These are phyloP conservation scores for Cichorium intybus DNA, from an alignment of 140 eudicot genomes.

Conservation along the genomic window DNA sequence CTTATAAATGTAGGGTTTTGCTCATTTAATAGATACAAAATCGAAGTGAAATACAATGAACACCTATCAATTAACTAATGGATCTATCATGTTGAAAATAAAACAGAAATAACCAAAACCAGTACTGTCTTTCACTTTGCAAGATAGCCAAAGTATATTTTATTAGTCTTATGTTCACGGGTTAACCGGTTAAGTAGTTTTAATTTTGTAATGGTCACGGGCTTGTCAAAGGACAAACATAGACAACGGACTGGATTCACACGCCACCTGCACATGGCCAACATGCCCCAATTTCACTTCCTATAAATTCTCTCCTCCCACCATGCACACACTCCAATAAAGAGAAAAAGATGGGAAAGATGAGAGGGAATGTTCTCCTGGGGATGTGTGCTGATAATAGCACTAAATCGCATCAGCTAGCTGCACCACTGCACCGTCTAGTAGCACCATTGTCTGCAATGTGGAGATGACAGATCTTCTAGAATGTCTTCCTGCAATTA, in stretches of 20 bases:
- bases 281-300: not conserved
- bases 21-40: no score
- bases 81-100: no score
- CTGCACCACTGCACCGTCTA: conserved; percentile 15
- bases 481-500: conserved; percentile 62
- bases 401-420: conserved; percentile 15
- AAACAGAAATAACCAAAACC: not conserved
- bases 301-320: conserved; percentile 7
- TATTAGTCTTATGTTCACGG: conserved; percentile 11
- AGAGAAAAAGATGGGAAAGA: conserved; percentile 13
- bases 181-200: not conserved
- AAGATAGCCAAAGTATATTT: not conserved
- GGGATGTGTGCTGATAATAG: conserved; percentile 7
- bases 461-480: conserved; percentile 49
- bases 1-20: no score
- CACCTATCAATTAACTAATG: no score
- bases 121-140: not conserved
- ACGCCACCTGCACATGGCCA: conserved; percentile 8
- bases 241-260: conserved; percentile 22
- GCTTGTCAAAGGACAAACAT: conserved; percentile 8
- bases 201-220: conserved; percentile 3
- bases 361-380: conserved; percentile 15
- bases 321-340: conserved; percentile 2
- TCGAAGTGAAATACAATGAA: no score
- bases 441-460: conserved; percentile 40